A percentile compares a stretch with the other conserved stretches of the same genome.
Evolutionary conservation across 352 stramenopile species (phyloP).

Genomic region (Pythium sukuiense): DNA sequence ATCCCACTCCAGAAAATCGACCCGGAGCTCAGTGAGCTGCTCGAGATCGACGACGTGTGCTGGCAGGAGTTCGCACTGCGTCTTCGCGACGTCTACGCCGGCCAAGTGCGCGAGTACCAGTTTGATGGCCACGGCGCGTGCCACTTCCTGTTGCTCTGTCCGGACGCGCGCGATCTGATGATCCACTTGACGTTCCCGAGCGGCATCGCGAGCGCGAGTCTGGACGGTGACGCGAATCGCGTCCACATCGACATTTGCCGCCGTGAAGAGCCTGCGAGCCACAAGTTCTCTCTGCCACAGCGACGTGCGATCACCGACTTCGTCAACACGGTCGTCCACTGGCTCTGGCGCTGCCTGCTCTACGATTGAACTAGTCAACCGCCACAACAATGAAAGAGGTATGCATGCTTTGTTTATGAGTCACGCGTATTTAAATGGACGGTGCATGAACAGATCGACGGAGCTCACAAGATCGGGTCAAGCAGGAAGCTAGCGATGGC

Average conservation of each 20-base stretch:
- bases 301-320: slow-evolving; percentile 83
- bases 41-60: slow-evolving; percentile 63
- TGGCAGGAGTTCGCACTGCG: slow-evolving; percentile 80
- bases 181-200: slow-evolving; percentile 81
- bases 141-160: slow-evolving; percentile 80
- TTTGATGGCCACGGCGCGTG: slow-evolving; percentile 74
- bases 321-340: slow-evolving; percentile 87
- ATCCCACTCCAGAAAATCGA: slow-evolving; percentile 80
- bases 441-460: background rate
- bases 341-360: slow-evolving; percentile 84
- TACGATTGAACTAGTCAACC: slow-evolving; percentile 59
- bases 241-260: slow-evolving; percentile 83
- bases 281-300: slow-evolving; percentile 79
- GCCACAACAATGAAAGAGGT: background rate
- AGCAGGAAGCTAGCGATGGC: background rate
- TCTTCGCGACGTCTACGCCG: slow-evolving; percentile 74
- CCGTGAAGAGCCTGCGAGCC: slow-evolving; percentile 75
- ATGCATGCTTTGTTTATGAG: background rate
- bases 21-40: slow-evolving; percentile 62
- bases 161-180: slow-evolving; percentile 82
- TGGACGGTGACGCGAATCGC: slow-evolving; percentile 22
- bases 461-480: background rate
- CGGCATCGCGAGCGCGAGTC: slow-evolving; percentile 18
- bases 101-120: slow-evolving; percentile 84
- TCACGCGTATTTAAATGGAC: too few relatives aligned